Percentiles rank a stretch among this genome's conserved stretches.
Evolutionary conservation across 2,329 filamentous ascomycete genomes (phyloP).

Genomic region (Phaeomoniella chlamydospora): DNA sequence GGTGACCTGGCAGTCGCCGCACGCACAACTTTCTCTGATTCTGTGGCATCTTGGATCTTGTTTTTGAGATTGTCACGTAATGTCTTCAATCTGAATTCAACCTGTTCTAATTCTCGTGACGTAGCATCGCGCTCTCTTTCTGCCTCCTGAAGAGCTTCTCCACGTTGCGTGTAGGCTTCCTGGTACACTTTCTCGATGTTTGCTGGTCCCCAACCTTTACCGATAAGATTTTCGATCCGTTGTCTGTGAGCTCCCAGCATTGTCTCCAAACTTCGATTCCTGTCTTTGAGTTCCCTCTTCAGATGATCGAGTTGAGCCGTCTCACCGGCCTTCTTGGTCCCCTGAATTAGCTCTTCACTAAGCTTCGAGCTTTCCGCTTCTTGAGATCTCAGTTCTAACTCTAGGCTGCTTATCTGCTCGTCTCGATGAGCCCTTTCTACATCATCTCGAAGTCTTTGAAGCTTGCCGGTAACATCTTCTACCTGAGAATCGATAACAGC

Average conservation of each 20-base stretch:
- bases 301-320: constrained; percentile 72
- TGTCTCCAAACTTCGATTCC: constrained; percentile 61
- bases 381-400: constrained; percentile 49
- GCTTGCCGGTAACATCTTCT: constrained; percentile 49
- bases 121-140: constrained; percentile 57
- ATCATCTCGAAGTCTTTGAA: constrained; percentile 49
- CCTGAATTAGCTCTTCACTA: constrained; percentile 68
- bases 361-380: constrained; percentile 61
- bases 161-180: constrained; percentile 28
- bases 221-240: constrained; percentile 52
- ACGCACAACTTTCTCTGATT: constrained; percentile 47
- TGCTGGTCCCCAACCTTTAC: constrained; percentile 51
- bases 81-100: constrained; percentile 58
- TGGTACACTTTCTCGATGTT: constrained; percentile 61
- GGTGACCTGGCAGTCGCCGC: constrained; percentile 40
- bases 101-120: constrained; percentile 58
- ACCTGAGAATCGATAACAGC: constrained; percentile 62
- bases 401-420: constrained; percentile 50
- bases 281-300: constrained; percentile 64
- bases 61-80: constrained; percentile 49
- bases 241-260: constrained; percentile 60
- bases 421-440: constrained; percentile 56
- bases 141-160: constrained; percentile 41
- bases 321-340: constrained; percentile 66
- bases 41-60: constrained; percentile 47